Base-by-base conservation (phyloP, 2,329 filamentous ascomycete genomes). In the Magnaporthiopsis rhizophila region DNA sequence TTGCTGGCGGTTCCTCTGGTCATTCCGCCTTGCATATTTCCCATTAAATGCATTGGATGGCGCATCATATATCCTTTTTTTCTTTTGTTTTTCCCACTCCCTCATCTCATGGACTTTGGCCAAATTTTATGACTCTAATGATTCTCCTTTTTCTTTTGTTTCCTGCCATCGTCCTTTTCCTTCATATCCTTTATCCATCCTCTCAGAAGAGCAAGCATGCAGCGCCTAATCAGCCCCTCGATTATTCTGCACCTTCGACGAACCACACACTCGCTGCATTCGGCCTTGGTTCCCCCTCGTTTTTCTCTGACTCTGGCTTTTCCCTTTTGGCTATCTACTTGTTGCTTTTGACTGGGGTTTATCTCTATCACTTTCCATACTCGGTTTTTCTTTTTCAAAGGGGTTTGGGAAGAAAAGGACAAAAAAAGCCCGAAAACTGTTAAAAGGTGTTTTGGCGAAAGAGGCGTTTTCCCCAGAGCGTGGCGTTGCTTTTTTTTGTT, bases 141-240 rank as follows among this genome's bases (percentile, higher is more conserved):
- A 65, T 45, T 63, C 61, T 64, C 63, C 61, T 34, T 62, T 58
- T 56, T 63, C 66, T 45, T 63, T 32, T 26, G 36, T 53, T 45
- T 61, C 64, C 36, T 58, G 15, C 60, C 12, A 62, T 65, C n/a
- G 53, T 24, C 24, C n/a, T 59, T 18, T 59, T 50, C 45, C 36
- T 58, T 57, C 57, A 45, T 12, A 13, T 12, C 36, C 12, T 9
- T 12, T 18, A 36, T 61, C 9, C 34, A 21, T n/a, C n/a, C 21
- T 21, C 21, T n/a, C n/a, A 9, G 45, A 24, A 53, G 18, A 53
- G 2, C 45, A 24, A 53, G 21, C 18, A 9, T 53, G 18, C 45
- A 53, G 45, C 45, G 7, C 18, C 45, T 53, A 53, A 53, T 53
- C n/a, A 24, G 6, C 1, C 45, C 45, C n/a, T 53, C 18, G 45